These are phyloP conservation scores for Raphanus sativus DNA, from an alignment of 345 rosid species.

Conservation along the genomic window DNA sequence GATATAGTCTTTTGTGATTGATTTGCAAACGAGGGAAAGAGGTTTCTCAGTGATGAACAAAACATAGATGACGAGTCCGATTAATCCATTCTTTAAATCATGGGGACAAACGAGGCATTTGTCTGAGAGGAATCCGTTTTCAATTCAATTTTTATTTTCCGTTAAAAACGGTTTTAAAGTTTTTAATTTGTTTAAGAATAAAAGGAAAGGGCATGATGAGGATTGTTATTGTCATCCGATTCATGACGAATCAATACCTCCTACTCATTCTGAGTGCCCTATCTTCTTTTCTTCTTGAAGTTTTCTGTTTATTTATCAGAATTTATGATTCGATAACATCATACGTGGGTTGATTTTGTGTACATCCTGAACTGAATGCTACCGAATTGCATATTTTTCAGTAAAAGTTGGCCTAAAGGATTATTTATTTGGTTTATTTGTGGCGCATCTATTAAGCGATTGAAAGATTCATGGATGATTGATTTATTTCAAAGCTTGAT, in stretches of 20 bases:
- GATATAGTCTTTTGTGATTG: not conserved
- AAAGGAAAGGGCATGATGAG: constrained; percentile 38
- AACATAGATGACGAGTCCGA: constrained; percentile 75
- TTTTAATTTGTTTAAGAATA: not conserved
- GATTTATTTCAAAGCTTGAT: too few species aligned
- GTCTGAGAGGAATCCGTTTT: constrained; percentile 53
- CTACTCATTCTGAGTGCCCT: constrained; percentile 65
- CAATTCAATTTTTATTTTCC: too few species aligned
- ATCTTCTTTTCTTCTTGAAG: not conserved
- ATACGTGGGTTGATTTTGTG: too few species aligned
- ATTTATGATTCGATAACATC: too few species aligned
- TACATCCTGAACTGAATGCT: too few species aligned
- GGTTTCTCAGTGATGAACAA: constrained; percentile 56
- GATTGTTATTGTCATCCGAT: constrained; percentile 45
- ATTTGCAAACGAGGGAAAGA: not conserved
- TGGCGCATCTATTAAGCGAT: too few species aligned
- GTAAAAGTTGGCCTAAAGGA: too few species aligned
- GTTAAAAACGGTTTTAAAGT: too few species aligned
- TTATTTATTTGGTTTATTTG: too few species aligned
- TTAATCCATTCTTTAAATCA: constrained; percentile 52
- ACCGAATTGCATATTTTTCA: too few species aligned
- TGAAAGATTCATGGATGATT: too few species aligned
- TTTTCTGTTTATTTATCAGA: not conserved
- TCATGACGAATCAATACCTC: constrained; percentile 44
- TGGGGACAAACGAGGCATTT: constrained; percentile 81